Evolutionary conservation across 805 yeast species (phyloP).

Genomic region (Cyberlindnera galapagoensis): DNA sequence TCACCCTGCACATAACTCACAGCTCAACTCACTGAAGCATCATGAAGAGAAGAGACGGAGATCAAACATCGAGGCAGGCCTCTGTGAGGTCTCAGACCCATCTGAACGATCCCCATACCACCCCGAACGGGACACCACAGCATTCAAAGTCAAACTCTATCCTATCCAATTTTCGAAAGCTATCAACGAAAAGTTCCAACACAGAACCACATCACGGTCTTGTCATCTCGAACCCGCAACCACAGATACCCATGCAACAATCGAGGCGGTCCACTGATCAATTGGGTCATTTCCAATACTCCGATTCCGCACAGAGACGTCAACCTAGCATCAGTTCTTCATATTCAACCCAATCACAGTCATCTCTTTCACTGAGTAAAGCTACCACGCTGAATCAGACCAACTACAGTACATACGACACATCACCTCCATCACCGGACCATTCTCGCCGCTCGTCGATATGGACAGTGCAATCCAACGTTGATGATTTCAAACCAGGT

Average conservation of each 20-base stretch:
- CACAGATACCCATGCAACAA: slow-evolving; percentile 10
- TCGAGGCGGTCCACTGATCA: background rate
- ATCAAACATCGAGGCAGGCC: slow-evolving; percentile 4
- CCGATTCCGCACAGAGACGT: slow-evolving; percentile 12
- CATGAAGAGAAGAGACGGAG: slow-evolving; percentile 9
- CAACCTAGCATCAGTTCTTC: slow-evolving; percentile 22
- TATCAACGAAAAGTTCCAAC: slow-evolving; percentile 16
- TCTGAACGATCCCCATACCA: slow-evolving; percentile 4
- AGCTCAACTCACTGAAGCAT: too few species aligned
- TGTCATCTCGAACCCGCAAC: slow-evolving; percentile 23
- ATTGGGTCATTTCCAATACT: too few species aligned
- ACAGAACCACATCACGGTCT: slow-evolving; percentile 12
- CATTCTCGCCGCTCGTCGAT: slow-evolving; percentile 26
- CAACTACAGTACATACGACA: slow-evolving; percentile 15
- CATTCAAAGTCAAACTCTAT: slow-evolving; percentile 18
- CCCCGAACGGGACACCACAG: slow-evolving; percentile 1
- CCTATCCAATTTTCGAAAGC: slow-evolving; percentile 23
- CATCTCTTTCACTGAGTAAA: slow-evolving; percentile 23
- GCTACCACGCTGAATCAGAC: slow-evolving; percentile 21
- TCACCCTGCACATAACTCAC: too few species aligned
- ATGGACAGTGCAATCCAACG: slow-evolving; percentile 15
- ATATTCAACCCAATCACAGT: slow-evolving; percentile 20
- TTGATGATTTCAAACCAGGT: slow-evolving; percentile 15
- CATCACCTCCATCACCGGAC: slow-evolving; percentile 19
- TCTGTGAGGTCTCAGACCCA: slow-evolving; percentile 6